Percentiles rank a stretch among this genome's conserved stretches.
These are phyloP conservation scores for Cicer cuneatum DNA, from an alignment of 306 rosid genomes.

Conservation along the genomic window DNA sequence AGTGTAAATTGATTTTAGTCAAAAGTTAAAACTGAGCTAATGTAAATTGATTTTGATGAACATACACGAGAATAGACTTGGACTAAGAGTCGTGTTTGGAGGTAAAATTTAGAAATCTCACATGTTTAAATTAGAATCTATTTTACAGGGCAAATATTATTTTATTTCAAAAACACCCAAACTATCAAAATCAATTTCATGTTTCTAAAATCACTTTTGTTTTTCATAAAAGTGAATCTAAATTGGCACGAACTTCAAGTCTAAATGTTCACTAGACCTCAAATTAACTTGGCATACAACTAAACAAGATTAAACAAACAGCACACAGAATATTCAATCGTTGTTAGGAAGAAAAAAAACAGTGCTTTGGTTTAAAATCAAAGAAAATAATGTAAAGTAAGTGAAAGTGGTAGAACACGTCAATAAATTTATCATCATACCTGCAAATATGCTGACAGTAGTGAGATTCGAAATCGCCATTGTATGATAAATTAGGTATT, in stretches of 20 bases:
- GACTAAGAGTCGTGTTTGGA: not conserved
- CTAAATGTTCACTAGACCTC: not conserved
- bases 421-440: conserved; percentile 51
- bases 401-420: conserved; percentile 31
- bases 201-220: not conserved
- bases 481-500: conserved; percentile 75
- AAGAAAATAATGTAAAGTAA: conserved; percentile 25
- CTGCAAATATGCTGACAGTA: conserved; percentile 86
- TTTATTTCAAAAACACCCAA: not conserved
- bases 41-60: not conserved
- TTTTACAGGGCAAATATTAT: not conserved
- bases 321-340: not conserved
- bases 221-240: not conserved
- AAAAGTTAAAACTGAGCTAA: too few species aligned
- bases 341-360: not conserved
- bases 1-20: too few species aligned
- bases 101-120: not conserved
- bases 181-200: not conserved
- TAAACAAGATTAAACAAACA: conserved; percentile 22
- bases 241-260: not conserved
- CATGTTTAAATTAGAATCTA: not conserved
- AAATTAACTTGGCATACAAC: not conserved
- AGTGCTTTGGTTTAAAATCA: not conserved
- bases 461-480: conserved; percentile 77
- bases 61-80: not conserved